Percentiles rank a stretch among this genome's conserved stretches.
These are phyloP conservation scores for Dysphania ambrosioides DNA, from an alignment of 148 eudicot genomes.

Conservation along the genomic window DNA sequence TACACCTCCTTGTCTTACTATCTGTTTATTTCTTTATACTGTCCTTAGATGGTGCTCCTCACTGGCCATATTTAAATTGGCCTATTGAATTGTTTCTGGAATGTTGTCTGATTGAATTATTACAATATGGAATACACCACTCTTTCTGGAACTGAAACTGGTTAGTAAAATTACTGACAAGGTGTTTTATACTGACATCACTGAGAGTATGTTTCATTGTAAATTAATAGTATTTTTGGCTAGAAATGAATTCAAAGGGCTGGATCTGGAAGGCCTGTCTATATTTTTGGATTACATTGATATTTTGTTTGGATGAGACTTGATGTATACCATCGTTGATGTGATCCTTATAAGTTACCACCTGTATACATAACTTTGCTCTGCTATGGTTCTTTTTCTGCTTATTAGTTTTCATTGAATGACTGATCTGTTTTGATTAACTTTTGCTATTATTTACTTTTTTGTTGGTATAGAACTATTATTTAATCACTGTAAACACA, in stretches of 20 bases:
- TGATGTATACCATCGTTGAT: neutral
- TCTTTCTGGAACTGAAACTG: too few relatives aligned
- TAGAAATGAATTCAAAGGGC: neutral
- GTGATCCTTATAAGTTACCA: neutral
- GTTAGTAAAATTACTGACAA: neutral
- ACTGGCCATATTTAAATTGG: too few relatives aligned
- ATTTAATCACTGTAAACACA: neutral
- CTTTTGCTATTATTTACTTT: neutral
- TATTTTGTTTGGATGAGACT: neutral
- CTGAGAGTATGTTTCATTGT: too few relatives aligned
- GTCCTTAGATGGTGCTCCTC: too few relatives aligned
- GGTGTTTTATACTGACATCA: too few relatives aligned
- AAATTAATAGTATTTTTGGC: neutral
- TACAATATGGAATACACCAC: too few relatives aligned
- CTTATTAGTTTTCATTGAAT: too few relatives aligned
- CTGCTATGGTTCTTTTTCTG: too few relatives aligned
- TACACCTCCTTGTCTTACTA: too few relatives aligned
- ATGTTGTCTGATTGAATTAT: too few relatives aligned
- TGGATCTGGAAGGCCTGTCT: neutral
- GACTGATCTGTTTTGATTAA: neutral
- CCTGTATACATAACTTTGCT: neutral
- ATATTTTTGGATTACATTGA: neutral
- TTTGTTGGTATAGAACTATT: neutral
- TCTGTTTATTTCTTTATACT: too few relatives aligned
- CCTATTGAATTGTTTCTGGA: too few relatives aligned